A percentile compares a stretch with the other conserved stretches of the same genome.
Conservation (phyloP, 2,329 filamentous ascomycete species). For the Arthroderma sp. region DNA sequence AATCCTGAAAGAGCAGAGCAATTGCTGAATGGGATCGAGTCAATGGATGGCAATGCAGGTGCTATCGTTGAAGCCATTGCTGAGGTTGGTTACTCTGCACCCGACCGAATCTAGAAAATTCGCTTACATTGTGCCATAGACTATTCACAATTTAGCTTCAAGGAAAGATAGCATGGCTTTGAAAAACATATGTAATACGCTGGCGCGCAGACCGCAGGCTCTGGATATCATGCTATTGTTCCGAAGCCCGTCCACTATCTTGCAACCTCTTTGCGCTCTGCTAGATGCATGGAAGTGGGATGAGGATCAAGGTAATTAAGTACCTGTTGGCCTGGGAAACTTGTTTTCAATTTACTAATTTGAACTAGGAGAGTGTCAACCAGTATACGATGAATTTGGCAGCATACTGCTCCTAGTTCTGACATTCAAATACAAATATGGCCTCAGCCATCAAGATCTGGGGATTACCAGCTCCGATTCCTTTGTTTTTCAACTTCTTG, state of each 20-base stretch:
- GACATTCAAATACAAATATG: slow-evolving; percentile 45
- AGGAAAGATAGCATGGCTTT: slow-evolving; percentile 51
- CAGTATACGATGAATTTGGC: slow-evolving; percentile 53
- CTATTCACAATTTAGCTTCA: slow-evolving; percentile 44
- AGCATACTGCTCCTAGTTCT: slow-evolving; percentile 47
- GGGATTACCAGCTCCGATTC: slow-evolving; percentile 38
- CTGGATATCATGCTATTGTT: slow-evolving; percentile 50
- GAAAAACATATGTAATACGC: slow-evolving; percentile 45
- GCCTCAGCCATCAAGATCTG: slow-evolving; percentile 39
- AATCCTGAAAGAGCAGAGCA: slow-evolving; percentile 64
- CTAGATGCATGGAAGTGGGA: slow-evolving; percentile 53
- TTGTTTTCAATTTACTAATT: slow-evolving; percentile 9
- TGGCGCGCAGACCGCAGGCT: slow-evolving; percentile 42
- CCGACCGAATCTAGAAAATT: neutral
- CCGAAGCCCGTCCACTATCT: slow-evolving; percentile 40
- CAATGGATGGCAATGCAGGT: slow-evolving; percentile 82
- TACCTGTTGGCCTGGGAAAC: slow-evolving; percentile 3
- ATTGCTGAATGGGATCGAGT: slow-evolving; percentile 69
- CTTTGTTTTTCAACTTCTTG: slow-evolving; percentile 44
- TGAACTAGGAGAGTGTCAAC: slow-evolving; percentile 43
- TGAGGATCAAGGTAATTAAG: slow-evolving; percentile 42
- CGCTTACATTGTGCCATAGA: slow-evolving; percentile 15
- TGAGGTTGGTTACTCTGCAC: slow-evolving; percentile 40
- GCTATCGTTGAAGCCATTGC: slow-evolving; percentile 68
- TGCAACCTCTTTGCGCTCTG: slow-evolving; percentile 45